Conservation (phyloP, 148 eudicot species). For the Camellia japonica region DNA sequence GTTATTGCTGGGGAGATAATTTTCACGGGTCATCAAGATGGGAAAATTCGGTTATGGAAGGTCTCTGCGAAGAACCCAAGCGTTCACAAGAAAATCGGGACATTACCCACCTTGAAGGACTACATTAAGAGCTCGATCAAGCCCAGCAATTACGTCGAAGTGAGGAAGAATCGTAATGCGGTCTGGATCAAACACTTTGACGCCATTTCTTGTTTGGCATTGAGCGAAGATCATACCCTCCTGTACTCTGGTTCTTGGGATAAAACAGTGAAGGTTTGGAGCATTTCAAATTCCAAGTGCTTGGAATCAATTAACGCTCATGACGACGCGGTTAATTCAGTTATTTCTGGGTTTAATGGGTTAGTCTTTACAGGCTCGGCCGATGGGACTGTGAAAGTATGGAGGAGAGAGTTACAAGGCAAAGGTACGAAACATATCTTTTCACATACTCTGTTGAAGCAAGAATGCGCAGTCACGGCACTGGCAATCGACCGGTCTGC, state of each 20-base stretch:
- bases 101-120: constrained; percentile 60
- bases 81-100: constrained; percentile 57
- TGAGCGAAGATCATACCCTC: constrained; percentile 56
- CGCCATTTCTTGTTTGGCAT: constrained; percentile 64
- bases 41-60: constrained; percentile 63
- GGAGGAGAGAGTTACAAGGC: constrained; percentile 71
- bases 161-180: constrained; percentile 31
- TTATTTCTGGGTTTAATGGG: constrained; percentile 64
- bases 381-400: constrained; percentile 63
- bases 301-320: constrained; percentile 67
- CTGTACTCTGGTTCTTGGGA: constrained; percentile 80
- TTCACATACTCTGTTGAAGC: constrained; percentile 55
- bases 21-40: too few relatives aligned
- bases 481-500: constrained; percentile 46
- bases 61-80: constrained; percentile 52
- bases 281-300: constrained; percentile 57
- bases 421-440: constrained; percentile 78
- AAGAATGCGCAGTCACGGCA: constrained; percentile 74
- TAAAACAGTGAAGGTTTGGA: constrained; percentile 64
- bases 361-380: constrained; percentile 73
- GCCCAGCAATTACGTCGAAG: constrained; percentile 57
- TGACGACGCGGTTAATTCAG: constrained; percentile 76
- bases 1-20: constrained; percentile 37
- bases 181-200: constrained; percentile 64
- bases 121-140: constrained; percentile 55